Evolutionary conservation across 768 basidiomycete genomes (phyloP).

Genomic region (Serendipita indica): DNA sequence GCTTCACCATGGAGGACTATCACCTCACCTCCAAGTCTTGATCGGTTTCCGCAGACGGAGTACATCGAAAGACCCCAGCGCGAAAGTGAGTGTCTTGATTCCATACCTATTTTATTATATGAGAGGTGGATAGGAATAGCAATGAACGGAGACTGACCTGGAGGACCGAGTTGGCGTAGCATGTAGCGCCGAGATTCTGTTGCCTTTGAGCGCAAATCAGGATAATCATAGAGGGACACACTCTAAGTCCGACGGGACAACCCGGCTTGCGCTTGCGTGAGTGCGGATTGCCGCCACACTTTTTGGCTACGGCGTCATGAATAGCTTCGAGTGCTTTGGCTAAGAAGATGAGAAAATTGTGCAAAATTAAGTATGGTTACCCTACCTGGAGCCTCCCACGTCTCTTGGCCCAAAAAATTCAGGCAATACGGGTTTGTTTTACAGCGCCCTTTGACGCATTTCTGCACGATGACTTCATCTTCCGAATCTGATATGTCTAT

Average conservation of each 20-base stretch:
- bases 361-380: conserved; percentile 2
- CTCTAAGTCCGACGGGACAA: conserved; percentile 66
- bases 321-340: conserved; percentile 39
- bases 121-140: neutral
- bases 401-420: conserved; percentile 72
- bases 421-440: conserved; percentile 70
- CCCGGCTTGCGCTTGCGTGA: conserved; percentile 34
- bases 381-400: conserved; percentile 62
- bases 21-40: conserved; percentile 28
- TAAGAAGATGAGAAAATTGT: conserved; percentile 20
- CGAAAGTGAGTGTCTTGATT: conserved; percentile 75
- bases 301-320: conserved; percentile 29
- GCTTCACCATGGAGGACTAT: neutral
- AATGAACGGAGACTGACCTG: conserved; percentile 39
- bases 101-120: conserved; percentile 55
- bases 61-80: conserved; percentile 65
- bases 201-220: neutral
- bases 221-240: conserved; percentile 21
- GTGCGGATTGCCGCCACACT: conserved; percentile 42
- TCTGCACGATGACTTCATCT: conserved; percentile 41
- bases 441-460: conserved; percentile 51
- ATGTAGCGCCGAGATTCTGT: conserved; percentile 92
- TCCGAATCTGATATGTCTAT: conserved; percentile 17
- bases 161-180: conserved; percentile 90
- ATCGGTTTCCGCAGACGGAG: conserved; percentile 37